A percentile compares a stretch with the other conserved stretches of the same genome.
Conservation (phyloP, 2,329 filamentous ascomycete species). For the Ilyonectria mors-panacis region DNA sequence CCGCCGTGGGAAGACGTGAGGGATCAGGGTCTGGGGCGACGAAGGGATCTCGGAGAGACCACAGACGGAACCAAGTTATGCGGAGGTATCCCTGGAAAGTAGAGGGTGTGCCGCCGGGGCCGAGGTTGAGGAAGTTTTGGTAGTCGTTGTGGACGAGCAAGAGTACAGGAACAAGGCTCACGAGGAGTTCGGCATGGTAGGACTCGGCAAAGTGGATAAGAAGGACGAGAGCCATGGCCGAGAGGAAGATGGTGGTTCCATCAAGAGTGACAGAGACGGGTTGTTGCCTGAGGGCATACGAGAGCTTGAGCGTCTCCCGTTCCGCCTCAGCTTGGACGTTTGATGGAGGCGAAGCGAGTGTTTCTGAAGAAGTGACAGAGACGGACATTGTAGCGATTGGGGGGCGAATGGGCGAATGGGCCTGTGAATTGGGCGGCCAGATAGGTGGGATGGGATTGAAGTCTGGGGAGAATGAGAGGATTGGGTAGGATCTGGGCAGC, state of each 20-base stretch:
- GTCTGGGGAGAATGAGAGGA: not conserved
- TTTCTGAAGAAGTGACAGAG: constrained; percentile 48
- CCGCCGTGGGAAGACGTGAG: constrained; percentile 66
- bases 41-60: constrained; percentile 81
- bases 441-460: constrained; percentile 25
- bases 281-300: constrained; percentile 57
- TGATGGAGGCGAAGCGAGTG: constrained; percentile 40
- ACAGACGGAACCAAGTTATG: constrained; percentile 80
- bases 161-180: constrained; percentile 64
- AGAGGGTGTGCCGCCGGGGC: constrained; percentile 84
- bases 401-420: not conserved
- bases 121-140: constrained; percentile 80
- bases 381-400: constrained; percentile 43
- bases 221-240: constrained; percentile 63
- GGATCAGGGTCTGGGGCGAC: constrained; percentile 68
- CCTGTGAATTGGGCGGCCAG: constrained; percentile 31
- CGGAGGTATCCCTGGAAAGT: constrained; percentile 81
- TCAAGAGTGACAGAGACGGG: constrained; percentile 69
- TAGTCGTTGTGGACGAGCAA: constrained; percentile 79
- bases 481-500: not conserved
- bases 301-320: constrained; percentile 40
- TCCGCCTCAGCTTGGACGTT: constrained; percentile 41
- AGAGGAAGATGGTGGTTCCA: constrained; percentile 62
- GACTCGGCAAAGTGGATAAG: constrained; percentile 67
- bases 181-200: constrained; percentile 63